Conservation (phyloP, 176 grass and related monocot genomes). For the Oryza glumipatula region DNA sequence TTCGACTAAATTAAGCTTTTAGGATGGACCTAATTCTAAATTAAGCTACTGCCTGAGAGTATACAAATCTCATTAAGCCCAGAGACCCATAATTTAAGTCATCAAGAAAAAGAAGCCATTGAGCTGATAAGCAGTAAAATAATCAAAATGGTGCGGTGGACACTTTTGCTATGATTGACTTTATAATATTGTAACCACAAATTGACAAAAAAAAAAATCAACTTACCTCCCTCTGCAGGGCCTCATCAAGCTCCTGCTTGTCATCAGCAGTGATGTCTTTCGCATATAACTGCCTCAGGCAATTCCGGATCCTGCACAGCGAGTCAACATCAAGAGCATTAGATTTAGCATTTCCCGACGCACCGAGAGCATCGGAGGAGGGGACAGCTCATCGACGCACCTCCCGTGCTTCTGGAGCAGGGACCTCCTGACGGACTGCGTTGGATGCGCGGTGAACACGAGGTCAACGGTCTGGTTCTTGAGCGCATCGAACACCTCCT, state of each 20-base stretch:
- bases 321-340: constrained; percentile 27
- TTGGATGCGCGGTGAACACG: constrained; percentile 96
- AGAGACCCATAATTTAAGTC: background rate
- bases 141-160: constrained; percentile 15
- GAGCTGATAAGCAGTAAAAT: background rate
- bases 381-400: constrained; percentile 19
- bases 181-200: constrained; percentile 23
- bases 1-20: background rate
- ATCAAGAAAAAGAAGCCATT: background rate
- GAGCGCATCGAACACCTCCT: constrained; percentile 91
- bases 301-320: constrained; percentile 82
- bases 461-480: constrained; percentile 98
- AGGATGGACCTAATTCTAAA: background rate
- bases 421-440: constrained; percentile 88
- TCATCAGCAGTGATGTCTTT: constrained; percentile 97
- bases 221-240: constrained; percentile 95
- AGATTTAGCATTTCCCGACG: constrained; percentile 10
- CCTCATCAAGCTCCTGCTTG: constrained; percentile 95
- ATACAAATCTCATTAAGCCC: constrained; percentile 8
- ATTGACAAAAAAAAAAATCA: background rate
- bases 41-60: background rate
- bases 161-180: constrained; percentile 13
- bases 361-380: background rate
- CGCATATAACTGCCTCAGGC: constrained; percentile 73
- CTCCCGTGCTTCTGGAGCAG: constrained; percentile 95